Base-by-base conservation (phyloP, 2,329 filamentous ascomycete species). In the Talaromyces sp. region DNA sequence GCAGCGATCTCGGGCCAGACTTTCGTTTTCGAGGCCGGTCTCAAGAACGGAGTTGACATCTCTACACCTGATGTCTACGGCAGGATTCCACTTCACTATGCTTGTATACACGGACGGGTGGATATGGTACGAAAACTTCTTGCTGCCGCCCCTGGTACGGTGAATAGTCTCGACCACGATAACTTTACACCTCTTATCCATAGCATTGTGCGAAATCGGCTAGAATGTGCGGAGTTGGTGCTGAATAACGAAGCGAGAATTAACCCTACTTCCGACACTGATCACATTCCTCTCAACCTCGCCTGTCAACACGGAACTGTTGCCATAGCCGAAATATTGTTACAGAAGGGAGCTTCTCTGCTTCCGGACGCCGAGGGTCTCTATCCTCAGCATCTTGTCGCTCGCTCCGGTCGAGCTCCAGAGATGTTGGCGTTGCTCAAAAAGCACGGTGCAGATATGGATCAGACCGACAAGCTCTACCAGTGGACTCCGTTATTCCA, bases 401-500 rank as follows among this genome's bases (percentile, higher is more conserved):
- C 95, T 25, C 86, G 95, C 61, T 95, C 93, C 33, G 92, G 92
- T 2, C 88, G 93, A 71, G 90, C 87, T 0, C 90, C 92, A 1
- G 83, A 91, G 61, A 84, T 97, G 31, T 82, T 98, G 11, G 79
- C 93, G 14, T 82, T 97, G 42, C 82, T 99, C 12, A 89, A 92
- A 73, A 83, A 89, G 58, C 93, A 95, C 70, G 93, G 93, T 1
- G 93, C 92, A 23, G 88, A 99, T 73, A 83, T 99, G 48, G 87
- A 99, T 70, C 93, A 98, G 74, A 83, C 91, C 35, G 95, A 99
- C 76, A 98, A 96, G 77, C 83, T 99, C 16, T 98, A 98, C 69
- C 92, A 93, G 65, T 99, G 95, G 95, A 98, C 95, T 1, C 93
- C 95, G 0, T 82, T 99, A 5, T 95, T 99, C 63, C 93, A 99